phyloP scores from a whole-genome alignment of 2,329 filamentous ascomycete species.

The Teratosphaeriaceae sp. region DNA sequence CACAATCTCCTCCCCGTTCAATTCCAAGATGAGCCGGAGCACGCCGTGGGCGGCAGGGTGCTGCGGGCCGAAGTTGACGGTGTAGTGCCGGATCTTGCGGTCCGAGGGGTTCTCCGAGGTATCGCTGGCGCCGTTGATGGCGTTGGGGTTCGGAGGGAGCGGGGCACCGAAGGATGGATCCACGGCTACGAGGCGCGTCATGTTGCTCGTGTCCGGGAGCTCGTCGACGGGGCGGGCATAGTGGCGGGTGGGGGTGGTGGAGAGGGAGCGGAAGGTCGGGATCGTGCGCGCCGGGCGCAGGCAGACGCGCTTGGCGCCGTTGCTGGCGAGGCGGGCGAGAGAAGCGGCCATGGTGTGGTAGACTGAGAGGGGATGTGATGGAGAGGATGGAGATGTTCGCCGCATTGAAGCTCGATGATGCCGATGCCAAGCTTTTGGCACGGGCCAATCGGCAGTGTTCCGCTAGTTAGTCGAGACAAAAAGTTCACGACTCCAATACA shows the following conservation, averaged over 20 bases:
- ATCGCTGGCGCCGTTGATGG: no score
- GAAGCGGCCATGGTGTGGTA: conserved; percentile 65
- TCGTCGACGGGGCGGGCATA: conserved; percentile 50
- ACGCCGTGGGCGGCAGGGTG: conserved; percentile 98
- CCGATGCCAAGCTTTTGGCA: no score
- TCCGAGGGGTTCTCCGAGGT: no score
- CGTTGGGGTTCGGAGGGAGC: no score
- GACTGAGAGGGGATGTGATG: conserved; percentile 10
- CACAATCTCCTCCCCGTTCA: conserved; percentile 96
- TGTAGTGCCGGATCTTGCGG: conserved; percentile 97
- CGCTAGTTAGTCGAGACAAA: background rate
- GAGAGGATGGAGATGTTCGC: conserved; percentile 8
- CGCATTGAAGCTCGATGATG: conserved; percentile 17
- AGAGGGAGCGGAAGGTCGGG: conserved; percentile 51
- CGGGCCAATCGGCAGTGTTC: conserved; percentile 2
- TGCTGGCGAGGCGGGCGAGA: conserved; percentile 66
- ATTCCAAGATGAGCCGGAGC: conserved; percentile 91
- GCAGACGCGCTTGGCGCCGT: conserved; percentile 57
- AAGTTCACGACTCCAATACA: conserved; percentile 1
- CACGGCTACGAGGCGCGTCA: conserved; percentile 58
- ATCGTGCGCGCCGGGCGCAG: conserved; percentile 45
- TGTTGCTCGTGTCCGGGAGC: no score
- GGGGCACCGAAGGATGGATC: conserved; percentile 59
- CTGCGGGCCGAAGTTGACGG: conserved; percentile 98
- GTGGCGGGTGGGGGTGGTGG: conserved; percentile 56